These are phyloP conservation scores for Triticum urartu DNA, from an alignment of 176 grass and related monocot genomes.

Conservation along the genomic window DNA sequence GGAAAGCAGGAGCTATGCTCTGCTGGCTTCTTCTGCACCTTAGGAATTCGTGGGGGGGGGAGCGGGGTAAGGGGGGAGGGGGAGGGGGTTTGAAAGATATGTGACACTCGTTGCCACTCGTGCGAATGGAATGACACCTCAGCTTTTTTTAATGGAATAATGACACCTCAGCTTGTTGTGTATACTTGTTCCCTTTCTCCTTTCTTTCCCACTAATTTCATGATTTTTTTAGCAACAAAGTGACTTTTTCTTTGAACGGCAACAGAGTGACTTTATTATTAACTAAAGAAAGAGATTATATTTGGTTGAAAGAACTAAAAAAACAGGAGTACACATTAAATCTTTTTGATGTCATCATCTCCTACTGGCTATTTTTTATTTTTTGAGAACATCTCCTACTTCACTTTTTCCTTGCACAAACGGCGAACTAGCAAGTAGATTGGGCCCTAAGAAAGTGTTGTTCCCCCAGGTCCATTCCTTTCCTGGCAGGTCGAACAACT, in stretches of 20 bases:
- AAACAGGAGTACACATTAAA: not conserved
- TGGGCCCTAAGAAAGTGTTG: not conserved
- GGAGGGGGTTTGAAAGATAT: not conserved
- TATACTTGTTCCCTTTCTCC: not conserved
- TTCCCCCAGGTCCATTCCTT: not conserved
- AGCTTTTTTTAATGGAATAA: not conserved
- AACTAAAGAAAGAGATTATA: not conserved
- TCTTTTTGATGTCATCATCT: not conserved
- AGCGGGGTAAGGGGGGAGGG: no score
- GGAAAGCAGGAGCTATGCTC: not conserved
- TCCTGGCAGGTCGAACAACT: not conserved
- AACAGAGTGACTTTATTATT: not conserved
- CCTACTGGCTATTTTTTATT: not conserved
- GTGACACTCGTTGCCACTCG: not conserved
- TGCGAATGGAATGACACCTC: not conserved
- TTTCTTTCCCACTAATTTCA: not conserved
- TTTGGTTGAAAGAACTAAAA: not conserved
- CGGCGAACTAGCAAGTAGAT: not conserved
- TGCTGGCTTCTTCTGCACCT: constrained; percentile 23
- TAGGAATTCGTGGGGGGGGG: not conserved
- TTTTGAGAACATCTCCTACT: not conserved
- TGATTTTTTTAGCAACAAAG: not conserved
- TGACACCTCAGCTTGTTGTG: not conserved
- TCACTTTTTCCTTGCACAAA: not conserved
- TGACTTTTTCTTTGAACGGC: not conserved